These are phyloP conservation scores for Candida koratica DNA, from an alignment of 805 yeast species.

Conservation along the genomic window DNA sequence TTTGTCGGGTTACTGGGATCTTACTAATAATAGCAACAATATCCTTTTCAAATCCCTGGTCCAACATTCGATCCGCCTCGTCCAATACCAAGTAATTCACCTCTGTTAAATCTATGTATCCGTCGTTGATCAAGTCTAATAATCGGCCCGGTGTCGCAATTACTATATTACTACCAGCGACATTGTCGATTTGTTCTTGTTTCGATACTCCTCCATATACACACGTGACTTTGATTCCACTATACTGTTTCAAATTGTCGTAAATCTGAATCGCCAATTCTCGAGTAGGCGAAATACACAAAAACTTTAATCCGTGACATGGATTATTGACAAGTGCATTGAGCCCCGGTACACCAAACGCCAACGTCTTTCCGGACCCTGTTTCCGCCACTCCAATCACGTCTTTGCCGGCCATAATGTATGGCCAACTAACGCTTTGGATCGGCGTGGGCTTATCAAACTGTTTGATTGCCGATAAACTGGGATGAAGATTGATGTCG, in stretches of 20 bases:
- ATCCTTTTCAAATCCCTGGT: slow-evolving; percentile 97
- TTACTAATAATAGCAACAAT: slow-evolving; percentile 75
- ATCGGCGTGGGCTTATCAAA: slow-evolving; percentile 94
- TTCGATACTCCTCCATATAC: slow-evolving; percentile 97
- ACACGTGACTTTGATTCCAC: slow-evolving; percentile 72
- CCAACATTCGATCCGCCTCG: slow-evolving; percentile 98
- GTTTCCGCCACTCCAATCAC: slow-evolving; percentile 98
- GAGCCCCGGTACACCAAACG: slow-evolving; percentile 96
- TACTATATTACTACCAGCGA: slow-evolving; percentile 68
- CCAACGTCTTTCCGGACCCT: slow-evolving; percentile 96
- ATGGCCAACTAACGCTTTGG: slow-evolving; percentile 95
- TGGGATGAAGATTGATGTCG: slow-evolving; percentile 49
- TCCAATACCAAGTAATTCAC: slow-evolving; percentile 84
- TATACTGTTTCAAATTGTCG: slow-evolving; percentile 70
- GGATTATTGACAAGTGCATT: slow-evolving; percentile 50
- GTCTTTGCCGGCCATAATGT: slow-evolving; percentile 69
- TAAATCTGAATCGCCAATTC: slow-evolving; percentile 93
- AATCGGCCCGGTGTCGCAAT: slow-evolving; percentile 99
- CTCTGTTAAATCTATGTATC: slow-evolving; percentile 62
- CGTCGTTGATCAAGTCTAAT: slow-evolving; percentile 85
- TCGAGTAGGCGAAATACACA: slow-evolving; percentile 94
- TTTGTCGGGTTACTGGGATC: slow-evolving; percentile 62
- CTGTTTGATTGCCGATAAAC: slow-evolving; percentile 58
- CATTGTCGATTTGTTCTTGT: slow-evolving; percentile 75
- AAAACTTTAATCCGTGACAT: slow-evolving; percentile 57